Conservation (phyloP, 805 yeast genomes). For the Lachancea fermentati region DNA sequence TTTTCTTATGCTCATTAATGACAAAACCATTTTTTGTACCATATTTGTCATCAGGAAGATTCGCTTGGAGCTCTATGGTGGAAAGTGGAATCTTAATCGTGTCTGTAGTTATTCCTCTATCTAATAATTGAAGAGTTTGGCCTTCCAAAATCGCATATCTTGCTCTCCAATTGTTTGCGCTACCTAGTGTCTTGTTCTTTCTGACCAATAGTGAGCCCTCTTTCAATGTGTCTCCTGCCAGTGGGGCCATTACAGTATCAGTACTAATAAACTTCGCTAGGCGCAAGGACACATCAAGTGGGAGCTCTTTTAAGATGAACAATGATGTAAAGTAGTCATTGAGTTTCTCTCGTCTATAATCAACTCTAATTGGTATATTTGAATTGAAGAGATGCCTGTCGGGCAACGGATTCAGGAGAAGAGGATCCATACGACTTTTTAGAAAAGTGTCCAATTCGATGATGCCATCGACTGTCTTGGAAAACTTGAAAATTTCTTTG, state of each 20-base stretch:
- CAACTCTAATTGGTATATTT: slow-evolving; percentile 57
- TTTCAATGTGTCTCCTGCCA: slow-evolving; percentile 47
- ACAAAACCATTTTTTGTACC: slow-evolving; percentile 34
- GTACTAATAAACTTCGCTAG: slow-evolving; percentile 63
- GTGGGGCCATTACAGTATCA: slow-evolving; percentile 59
- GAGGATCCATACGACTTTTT: slow-evolving; percentile 44
- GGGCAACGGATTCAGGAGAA: slow-evolving; percentile 54
- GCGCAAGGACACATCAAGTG: slow-evolving; percentile 44
- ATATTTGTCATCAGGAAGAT: slow-evolving; percentile 32
- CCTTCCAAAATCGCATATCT: slow-evolving; percentile 65
- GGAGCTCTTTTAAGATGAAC: slow-evolving; percentile 52
- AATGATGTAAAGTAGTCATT: slow-evolving; percentile 56
- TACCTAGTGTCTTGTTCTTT: slow-evolving; percentile 46
- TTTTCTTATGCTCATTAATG: slow-evolving; percentile 37
- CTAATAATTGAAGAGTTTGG: slow-evolving; percentile 50
- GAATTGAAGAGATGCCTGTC: slow-evolving; percentile 52
- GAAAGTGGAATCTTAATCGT: slow-evolving; percentile 44
- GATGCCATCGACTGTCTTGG: slow-evolving; percentile 59
- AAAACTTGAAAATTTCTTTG: slow-evolving; percentile 70
- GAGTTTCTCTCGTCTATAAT: slow-evolving; percentile 48
- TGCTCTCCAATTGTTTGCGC: slow-evolving; percentile 61
- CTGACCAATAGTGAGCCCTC: slow-evolving; percentile 63
- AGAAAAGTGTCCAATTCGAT: slow-evolving; percentile 54
- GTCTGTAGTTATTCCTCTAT: slow-evolving; percentile 49
- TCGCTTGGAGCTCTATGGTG: slow-evolving; percentile 36